Percentiles rank a stretch among this genome's conserved stretches.
Evolutionary conservation across 2,329 filamentous ascomycete genomes (phyloP).

Genomic region (Stachybotrys chlorohalonatus): DNA sequence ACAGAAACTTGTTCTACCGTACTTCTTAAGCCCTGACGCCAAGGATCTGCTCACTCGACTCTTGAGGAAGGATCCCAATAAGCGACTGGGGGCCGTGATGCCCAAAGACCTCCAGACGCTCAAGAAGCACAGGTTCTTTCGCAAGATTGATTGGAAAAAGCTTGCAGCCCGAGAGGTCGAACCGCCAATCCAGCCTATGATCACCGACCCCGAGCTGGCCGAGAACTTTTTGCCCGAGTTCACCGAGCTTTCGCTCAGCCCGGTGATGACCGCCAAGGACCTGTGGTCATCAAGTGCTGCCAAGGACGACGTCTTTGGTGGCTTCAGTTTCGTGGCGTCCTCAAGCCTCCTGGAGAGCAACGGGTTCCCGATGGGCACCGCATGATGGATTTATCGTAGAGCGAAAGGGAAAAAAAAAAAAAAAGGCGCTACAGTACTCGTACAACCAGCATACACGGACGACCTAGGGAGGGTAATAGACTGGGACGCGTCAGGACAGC

Average conservation of each 20-base stretch:
- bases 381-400: constrained; percentile 5
- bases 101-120: constrained; percentile 77
- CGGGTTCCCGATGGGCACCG: constrained; percentile 24
- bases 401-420: too few relatives aligned
- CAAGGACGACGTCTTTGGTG: constrained; percentile 51
- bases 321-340: constrained; percentile 55
- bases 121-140: constrained; percentile 93
- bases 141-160: constrained; percentile 89
- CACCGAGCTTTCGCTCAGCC: constrained; percentile 74
- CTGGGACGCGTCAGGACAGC: too few relatives aligned
- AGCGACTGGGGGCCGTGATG: constrained; percentile 82
- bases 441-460: too few relatives aligned
- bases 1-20: constrained; percentile 81
- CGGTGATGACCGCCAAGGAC: constrained; percentile 43
- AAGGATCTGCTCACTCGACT: constrained; percentile 90
- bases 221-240: constrained; percentile 97
- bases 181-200: constrained; percentile 84
- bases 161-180: constrained; percentile 74
- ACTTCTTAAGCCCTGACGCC: constrained; percentile 83
- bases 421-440: too few relatives aligned
- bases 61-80: constrained; percentile 83
- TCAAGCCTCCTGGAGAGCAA: constrained; percentile 45
- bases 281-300: constrained; percentile 27
- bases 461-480: too few relatives aligned
- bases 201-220: constrained; percentile 89